Evolutionary conservation across 306 rosid genomes (phyloP), one percentile per base, ranked within the genome.

Genomic region (Quercus agrifolia): DNA sequence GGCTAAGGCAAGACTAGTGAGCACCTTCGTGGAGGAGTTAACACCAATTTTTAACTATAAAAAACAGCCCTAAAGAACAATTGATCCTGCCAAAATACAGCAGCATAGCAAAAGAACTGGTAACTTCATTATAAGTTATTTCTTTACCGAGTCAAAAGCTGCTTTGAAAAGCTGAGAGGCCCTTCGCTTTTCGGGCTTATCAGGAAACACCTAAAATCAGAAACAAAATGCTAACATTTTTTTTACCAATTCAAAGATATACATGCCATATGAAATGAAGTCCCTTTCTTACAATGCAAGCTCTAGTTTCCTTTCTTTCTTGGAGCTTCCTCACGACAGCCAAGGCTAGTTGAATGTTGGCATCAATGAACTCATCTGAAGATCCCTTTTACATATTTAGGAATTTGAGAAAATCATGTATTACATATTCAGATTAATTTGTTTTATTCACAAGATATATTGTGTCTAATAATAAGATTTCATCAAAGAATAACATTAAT

Each of bases 291-390:
- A 94, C 99, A 33, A 94, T 87, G 84, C 94, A 89, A 81, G 86
- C 92, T 81, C 89, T 86, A 51, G 86, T 86, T 81, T 91, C 91
- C 81, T n/a, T 87, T 79, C 73, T 94, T 74, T 86, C 97, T 77
- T 79, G 88, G 76, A 94, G 97, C 88, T 91, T 94, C 83, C 87
- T 89, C 21, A 91, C 97, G 80, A 94, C 90, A 80, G 99, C 89
- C 88, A 94, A 87, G 63, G 87, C 95, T 74, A 94, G 89, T 86
- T 94, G 99, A 86, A 92, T 84, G 82, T 94, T 94, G 77, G 99
- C 97, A 86, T 94, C 99, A 80, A 85, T 94, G 93, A 91, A 94
- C 15, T 92, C 99, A 94, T 94, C 99, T 92, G 99, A 94, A 87
- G 99, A 94, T 82, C 99, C 97, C 99, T 94, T 92, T 49, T 89